Evolutionary conservation across 495 filamentous ascomycete genomes (phyloP).

Genomic region (Poronia punctata): DNA sequence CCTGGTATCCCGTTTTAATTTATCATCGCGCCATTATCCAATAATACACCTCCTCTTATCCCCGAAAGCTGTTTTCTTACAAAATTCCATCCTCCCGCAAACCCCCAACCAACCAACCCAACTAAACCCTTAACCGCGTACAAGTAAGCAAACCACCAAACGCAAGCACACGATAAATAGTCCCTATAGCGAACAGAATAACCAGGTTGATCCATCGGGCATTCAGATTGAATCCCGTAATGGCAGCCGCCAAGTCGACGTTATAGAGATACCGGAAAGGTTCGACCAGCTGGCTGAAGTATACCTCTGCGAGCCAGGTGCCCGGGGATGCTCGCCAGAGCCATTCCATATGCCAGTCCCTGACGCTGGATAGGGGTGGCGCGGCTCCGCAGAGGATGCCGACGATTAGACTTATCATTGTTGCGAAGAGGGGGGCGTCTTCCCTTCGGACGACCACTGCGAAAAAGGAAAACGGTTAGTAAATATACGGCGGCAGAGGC

Average conservation of each 20-base stretch:
- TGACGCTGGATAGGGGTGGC: slow-evolving; percentile 41
- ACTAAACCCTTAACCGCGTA: slow-evolving; percentile 13
- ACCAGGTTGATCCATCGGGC: slow-evolving; percentile 32
- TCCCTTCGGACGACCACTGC: slow-evolving; percentile 36
- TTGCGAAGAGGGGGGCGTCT: slow-evolving; percentile 43
- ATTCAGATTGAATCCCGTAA: slow-evolving; percentile 34
- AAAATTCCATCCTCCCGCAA: no score
- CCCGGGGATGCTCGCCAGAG: slow-evolving; percentile 47
- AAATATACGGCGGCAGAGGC: background rate
- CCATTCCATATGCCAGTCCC: slow-evolving; percentile 48
- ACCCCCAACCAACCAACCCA: background rate
- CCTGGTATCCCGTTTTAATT: no score
- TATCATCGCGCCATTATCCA: no score
- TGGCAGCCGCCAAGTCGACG: slow-evolving; percentile 28
- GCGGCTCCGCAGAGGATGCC: slow-evolving; percentile 44
- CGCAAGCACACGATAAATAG: slow-evolving; percentile 33
- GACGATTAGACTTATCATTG: slow-evolving; percentile 41
- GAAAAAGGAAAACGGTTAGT: background rate
- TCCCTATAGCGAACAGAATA: slow-evolving; percentile 32
- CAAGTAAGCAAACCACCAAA: slow-evolving; percentile 32
- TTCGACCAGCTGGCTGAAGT: slow-evolving; percentile 40
- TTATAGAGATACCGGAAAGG: slow-evolving; percentile 42
- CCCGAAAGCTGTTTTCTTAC: no score
- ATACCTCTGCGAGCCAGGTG: slow-evolving; percentile 52
- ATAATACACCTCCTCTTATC: background rate